These are phyloP conservation scores for Naegleria fowleri DNA, from an alignment of 208 protist genomes.

Conservation along the genomic window DNA sequence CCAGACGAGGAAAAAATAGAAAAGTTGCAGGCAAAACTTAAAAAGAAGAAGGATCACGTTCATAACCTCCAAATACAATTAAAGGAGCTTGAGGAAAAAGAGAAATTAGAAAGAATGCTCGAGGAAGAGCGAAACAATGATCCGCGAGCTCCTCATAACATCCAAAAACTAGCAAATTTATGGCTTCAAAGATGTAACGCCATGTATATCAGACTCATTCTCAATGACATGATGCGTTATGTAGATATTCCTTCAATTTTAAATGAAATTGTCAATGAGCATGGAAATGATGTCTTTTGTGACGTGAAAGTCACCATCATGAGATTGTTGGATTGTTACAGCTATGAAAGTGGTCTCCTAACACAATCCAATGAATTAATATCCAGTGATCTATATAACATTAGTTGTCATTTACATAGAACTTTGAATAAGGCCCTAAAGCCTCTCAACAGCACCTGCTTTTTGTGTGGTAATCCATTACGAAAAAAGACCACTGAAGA, in stretches of 20 bases:
- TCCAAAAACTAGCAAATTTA: neutral
- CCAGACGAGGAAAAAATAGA: slow-evolving; percentile 10
- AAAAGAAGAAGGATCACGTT: neutral
- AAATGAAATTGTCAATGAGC: slow-evolving; percentile 5
- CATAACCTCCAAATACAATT: neutral
- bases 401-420: neutral
- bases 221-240: slow-evolving; percentile 5
- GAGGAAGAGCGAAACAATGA: slow-evolving; percentile 14
- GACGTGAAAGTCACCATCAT: neutral
- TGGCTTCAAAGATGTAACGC: slow-evolving; percentile 14
- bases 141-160: neutral
- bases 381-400: neutral
- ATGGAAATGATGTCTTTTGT: neutral
- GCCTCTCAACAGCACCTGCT: neutral
- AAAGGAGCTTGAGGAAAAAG: neutral
- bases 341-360: neutral
- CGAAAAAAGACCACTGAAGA: neutral
- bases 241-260: slow-evolving; percentile 6
- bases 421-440: neutral
- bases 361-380: neutral
- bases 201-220: neutral
- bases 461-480: neutral
- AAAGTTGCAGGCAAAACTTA: neutral
- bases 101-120: neutral
- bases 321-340: neutral